A percentile compares a stretch with the other conserved stretches of the same genome.
Evolutionary conservation across 495 filamentous ascomycete genomes (phyloP).

Genomic region (Hapsidospora chrysogenum): DNA sequence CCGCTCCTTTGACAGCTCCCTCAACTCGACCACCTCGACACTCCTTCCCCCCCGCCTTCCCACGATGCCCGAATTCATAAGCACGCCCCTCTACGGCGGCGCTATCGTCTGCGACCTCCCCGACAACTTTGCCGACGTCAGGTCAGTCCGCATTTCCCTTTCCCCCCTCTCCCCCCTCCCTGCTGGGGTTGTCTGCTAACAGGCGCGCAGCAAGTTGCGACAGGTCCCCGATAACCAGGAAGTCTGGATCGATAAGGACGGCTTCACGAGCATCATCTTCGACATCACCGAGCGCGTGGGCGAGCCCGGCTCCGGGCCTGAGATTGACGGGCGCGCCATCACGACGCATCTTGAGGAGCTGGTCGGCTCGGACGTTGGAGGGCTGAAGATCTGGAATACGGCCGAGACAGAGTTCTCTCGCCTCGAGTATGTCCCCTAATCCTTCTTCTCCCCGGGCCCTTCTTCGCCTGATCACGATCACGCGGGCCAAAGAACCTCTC

Average conservation of each 20-base stretch:
- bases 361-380: constrained; percentile 38
- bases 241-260: constrained; percentile 74
- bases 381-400: constrained; percentile 37
- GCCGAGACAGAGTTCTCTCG: constrained; percentile 31
- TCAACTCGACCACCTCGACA: too few relatives aligned
- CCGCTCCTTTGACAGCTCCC: too few relatives aligned
- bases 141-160: constrained; percentile 30
- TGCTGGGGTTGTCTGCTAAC: constrained; percentile 1
- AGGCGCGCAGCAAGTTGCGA: constrained; percentile 49
- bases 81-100: constrained; percentile 60
- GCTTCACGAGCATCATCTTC: constrained; percentile 62
- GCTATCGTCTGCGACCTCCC: constrained; percentile 62
- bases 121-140: constrained; percentile 60
- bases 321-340: constrained; percentile 47
- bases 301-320: constrained; percentile 20
- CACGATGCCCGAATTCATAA: constrained; percentile 29
- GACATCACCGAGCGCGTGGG: constrained; percentile 70
- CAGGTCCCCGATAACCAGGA: constrained; percentile 92
- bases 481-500: background rate
- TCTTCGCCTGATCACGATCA: background rate
- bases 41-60: too few relatives aligned
- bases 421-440: constrained; percentile 21
- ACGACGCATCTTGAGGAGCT: constrained; percentile 68
- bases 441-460: background rate
- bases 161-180: background rate